Evolutionary conservation across 208 protist species (phyloP).

Genomic region (Leishmania major): DNA sequence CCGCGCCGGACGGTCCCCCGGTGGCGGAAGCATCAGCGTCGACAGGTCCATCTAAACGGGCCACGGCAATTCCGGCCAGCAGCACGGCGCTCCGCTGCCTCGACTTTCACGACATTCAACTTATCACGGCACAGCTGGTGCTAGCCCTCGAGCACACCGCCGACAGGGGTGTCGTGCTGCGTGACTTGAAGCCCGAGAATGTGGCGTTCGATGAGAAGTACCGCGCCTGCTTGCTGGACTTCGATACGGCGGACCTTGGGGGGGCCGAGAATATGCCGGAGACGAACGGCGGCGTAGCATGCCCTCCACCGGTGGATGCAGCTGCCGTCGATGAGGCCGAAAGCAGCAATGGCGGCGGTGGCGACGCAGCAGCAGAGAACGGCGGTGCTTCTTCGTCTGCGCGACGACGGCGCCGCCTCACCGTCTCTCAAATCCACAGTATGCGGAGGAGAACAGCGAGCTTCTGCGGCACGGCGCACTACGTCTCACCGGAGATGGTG

Average conservation of each 20-base stretch:
- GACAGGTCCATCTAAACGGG: background rate
- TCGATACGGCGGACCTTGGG: slow-evolving; percentile 83
- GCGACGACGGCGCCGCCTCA: slow-evolving; percentile 53
- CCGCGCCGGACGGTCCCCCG: no score
- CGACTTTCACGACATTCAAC: slow-evolving; percentile 76
- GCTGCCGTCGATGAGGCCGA: background rate
- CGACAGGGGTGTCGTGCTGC: slow-evolving; percentile 70
- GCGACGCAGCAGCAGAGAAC: background rate
- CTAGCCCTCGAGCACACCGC: slow-evolving; percentile 59
- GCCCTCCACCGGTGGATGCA: slow-evolving; percentile 17
- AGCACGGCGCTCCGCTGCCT: slow-evolving; percentile 60
- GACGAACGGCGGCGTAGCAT: slow-evolving; percentile 58
- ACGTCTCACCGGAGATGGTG: slow-evolving; percentile 95
- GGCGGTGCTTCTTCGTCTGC: background rate
- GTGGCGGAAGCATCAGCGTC: background rate
- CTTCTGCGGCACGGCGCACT: slow-evolving; percentile 94
- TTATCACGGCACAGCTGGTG: slow-evolving; percentile 87
- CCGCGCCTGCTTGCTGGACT: slow-evolving; percentile 85
- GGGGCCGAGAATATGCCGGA: slow-evolving; percentile 27
- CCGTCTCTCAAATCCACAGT: slow-evolving; percentile 80
- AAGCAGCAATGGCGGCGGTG: background rate
- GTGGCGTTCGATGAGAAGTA: slow-evolving; percentile 82
- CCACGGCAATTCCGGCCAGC: slow-evolving; percentile 25
- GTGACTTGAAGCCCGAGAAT: slow-evolving; percentile 93
- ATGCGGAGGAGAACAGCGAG: slow-evolving; percentile 78